Evolutionary conservation across 2,329 filamentous ascomycete species (phyloP).

Genomic region (Hymenoscyphus albidus): DNA sequence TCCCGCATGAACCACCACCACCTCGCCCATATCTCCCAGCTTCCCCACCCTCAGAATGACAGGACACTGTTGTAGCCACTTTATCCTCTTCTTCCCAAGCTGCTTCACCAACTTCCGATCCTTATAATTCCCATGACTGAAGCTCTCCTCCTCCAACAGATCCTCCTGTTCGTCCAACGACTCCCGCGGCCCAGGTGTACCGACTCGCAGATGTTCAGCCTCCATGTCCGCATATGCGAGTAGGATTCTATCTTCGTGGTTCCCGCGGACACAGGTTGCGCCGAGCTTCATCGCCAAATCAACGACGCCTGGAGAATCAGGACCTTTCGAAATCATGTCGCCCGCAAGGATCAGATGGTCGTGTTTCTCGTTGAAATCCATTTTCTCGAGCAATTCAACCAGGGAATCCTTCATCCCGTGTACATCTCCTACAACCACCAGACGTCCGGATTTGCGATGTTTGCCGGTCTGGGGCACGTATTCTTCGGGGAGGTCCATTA

Average conservation of each 20-base stretch:
- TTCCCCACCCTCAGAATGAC: constrained; percentile 73
- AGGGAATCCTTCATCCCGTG: constrained; percentile 78
- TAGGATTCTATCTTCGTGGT: constrained; percentile 88
- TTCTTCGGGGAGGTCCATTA: constrained; percentile 29
- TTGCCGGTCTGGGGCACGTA: constrained; percentile 34
- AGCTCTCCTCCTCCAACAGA: constrained; percentile 26
- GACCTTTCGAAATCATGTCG: constrained; percentile 82
- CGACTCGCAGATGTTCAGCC: constrained; percentile 31
- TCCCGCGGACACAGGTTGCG: constrained; percentile 82
- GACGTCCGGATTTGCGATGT: constrained; percentile 46
- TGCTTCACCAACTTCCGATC: constrained; percentile 29
- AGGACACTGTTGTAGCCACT: constrained; percentile 68
- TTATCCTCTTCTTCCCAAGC: constrained; percentile 50
- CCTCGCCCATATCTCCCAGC: constrained; percentile 55
- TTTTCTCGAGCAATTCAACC: constrained; percentile 60
- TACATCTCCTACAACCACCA: constrained; percentile 86
- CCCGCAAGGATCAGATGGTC: constrained; percentile 77
- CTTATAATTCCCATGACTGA: constrained; percentile 31
- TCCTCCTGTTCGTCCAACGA: constrained; percentile 30
- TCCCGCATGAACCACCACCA: constrained; percentile 81
- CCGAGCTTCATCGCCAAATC: constrained; percentile 67
- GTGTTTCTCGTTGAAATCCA: constrained; percentile 55
- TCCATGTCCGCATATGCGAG: constrained; percentile 50
- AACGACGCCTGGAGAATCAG: constrained; percentile 70
- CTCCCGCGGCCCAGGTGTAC: constrained; percentile 27